Conservation (phyloP, 1,284 basidiomycete genomes). For the Cutaneotrichosporon sp. region DNA sequence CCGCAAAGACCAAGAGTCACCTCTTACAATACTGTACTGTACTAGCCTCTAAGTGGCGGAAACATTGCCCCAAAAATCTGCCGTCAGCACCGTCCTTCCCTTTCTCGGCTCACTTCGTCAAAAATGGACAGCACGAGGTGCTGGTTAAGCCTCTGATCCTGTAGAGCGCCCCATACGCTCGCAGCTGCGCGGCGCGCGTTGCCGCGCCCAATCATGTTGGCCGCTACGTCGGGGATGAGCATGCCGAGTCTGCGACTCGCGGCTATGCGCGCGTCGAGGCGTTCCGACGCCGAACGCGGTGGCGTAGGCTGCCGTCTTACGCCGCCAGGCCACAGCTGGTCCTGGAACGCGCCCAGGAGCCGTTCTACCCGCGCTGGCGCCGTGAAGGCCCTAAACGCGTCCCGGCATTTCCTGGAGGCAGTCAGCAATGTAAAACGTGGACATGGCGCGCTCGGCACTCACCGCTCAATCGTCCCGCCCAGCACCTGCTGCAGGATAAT, state of each 20-base stretch:
- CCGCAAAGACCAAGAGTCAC: no score
- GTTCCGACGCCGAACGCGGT: constrained; percentile 74
- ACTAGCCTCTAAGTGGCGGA: no score
- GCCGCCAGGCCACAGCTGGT: constrained; percentile 77
- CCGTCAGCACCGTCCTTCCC: background rate
- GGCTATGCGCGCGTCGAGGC: constrained; percentile 68
- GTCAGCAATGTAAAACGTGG: background rate
- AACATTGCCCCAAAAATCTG: background rate
- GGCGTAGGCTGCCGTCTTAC: constrained; percentile 58
- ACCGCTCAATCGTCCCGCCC: constrained; percentile 85
- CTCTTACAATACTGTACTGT: no score
- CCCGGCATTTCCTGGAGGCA: constrained; percentile 57
- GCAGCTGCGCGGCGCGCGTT: constrained; percentile 88
- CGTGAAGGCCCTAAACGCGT: constrained; percentile 60
- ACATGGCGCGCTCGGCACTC: background rate
- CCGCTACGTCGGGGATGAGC: constrained; percentile 86
- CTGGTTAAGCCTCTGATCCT: constrained; percentile 86
- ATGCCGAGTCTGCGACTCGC: constrained; percentile 73
- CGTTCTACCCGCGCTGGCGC: constrained; percentile 64
- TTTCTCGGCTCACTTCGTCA: constrained; percentile 63
- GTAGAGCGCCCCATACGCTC: constrained; percentile 82
- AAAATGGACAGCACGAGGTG: constrained; percentile 80
- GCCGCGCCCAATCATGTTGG: constrained; percentile 91
- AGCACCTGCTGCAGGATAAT: constrained; percentile 93
- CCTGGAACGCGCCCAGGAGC: constrained; percentile 62